Evolutionary conservation across 2,329 filamentous ascomycete species (phyloP).

Genomic region (Trichoderma semiorbis): DNA sequence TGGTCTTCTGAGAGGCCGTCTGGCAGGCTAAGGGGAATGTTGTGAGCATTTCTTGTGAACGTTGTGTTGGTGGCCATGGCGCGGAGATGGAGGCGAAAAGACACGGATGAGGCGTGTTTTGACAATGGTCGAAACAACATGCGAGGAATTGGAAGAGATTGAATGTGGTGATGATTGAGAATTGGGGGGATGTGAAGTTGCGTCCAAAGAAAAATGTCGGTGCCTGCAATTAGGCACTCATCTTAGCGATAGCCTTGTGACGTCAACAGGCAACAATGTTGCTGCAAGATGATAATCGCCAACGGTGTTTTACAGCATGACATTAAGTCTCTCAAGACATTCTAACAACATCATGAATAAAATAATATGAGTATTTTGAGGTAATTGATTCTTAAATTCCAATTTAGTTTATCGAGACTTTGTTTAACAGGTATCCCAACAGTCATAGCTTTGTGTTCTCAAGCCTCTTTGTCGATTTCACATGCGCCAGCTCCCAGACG

Average conservation of each 20-base stretch:
- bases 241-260: not conserved
- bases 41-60: conserved; percentile 15
- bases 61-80: conserved; percentile 11
- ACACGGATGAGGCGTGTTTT: not conserved
- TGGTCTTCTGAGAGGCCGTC: conserved; percentile 40
- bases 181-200: not conserved
- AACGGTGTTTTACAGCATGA: not conserved
- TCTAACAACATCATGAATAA: not conserved
- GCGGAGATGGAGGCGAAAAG: not conserved
- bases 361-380: not conserved
- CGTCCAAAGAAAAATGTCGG: not conserved
- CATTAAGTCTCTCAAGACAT: not conserved
- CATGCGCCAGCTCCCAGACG: not conserved
- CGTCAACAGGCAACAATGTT: not conserved
- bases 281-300: not conserved
- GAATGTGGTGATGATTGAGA: not conserved
- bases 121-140: not conserved
- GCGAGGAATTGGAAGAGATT: not conserved
- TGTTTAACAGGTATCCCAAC: not conserved
- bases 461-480: not conserved
- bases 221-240: not conserved
- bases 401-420: not conserved
- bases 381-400: not conserved
- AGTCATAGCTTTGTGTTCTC: not conserved
- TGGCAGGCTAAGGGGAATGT: conserved; percentile 40